Percentiles rank a stretch among this genome's conserved stretches.
phyloP scores from a whole-genome alignment of 257 asterid genomes.

The Scutellaria minor region DNA sequence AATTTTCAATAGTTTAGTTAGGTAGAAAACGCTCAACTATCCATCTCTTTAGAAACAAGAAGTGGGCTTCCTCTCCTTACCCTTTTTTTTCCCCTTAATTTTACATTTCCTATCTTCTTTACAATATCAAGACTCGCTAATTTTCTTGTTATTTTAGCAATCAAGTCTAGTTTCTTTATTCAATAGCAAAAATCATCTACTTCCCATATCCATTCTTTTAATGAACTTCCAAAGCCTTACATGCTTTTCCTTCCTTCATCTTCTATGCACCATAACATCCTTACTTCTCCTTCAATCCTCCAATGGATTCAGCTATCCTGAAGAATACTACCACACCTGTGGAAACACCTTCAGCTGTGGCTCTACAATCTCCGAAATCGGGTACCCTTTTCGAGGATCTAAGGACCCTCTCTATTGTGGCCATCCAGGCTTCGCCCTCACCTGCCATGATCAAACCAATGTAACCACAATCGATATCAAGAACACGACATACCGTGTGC shows the following conservation, averaged over 20 bases:
- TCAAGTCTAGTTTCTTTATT: conserved; percentile 24
- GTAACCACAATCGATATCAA: conserved; percentile 51
- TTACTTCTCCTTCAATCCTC: conserved; percentile 38
- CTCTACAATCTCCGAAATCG: conserved; percentile 36
- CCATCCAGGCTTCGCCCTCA: conserved; percentile 60
- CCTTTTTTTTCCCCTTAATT: not conserved
- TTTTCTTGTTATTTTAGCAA: not conserved
- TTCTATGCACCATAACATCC: conserved; percentile 16
- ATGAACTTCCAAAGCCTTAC: conserved; percentile 51
- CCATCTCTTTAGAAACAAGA: conserved; percentile 21
- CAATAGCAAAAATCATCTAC: conserved; percentile 30
- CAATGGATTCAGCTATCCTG: conserved; percentile 31
- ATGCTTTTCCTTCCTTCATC: conserved; percentile 32
- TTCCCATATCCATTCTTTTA: not conserved
- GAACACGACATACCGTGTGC: conserved; percentile 44
- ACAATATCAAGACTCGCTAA: not conserved
- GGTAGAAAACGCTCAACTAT: conserved; percentile 47
- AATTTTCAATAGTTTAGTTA: conserved; percentile 18
- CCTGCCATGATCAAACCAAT: conserved; percentile 40
- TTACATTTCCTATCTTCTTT: not conserved
- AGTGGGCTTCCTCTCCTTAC: conserved; percentile 25
- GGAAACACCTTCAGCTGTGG: conserved; percentile 63
- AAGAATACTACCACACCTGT: conserved; percentile 45
- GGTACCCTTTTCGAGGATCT: conserved; percentile 63
- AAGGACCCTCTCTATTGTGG: conserved; percentile 66